phyloP scores from a whole-genome alignment of 129 eudicot genomes.

The Flaveria robusta region DNA sequence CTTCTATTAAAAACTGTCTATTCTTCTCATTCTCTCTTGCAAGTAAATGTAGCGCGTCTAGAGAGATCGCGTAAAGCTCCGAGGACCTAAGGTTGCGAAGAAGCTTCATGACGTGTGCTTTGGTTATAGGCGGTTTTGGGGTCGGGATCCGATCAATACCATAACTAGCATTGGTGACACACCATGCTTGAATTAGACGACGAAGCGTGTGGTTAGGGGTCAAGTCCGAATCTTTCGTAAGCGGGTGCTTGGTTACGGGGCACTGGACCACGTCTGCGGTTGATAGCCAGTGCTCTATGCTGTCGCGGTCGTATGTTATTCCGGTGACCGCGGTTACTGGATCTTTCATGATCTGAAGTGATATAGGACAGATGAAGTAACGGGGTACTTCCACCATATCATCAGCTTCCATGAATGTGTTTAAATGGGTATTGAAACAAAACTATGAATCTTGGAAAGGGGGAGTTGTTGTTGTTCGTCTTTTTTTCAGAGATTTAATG shows the following conservation, averaged over 20 bases:
- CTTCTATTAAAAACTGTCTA: conserved; percentile 45
- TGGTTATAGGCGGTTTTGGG: conserved; percentile 51
- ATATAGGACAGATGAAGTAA: conserved; percentile 79
- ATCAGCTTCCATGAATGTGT: conserved; percentile 34
- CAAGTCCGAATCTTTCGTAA: conserved; percentile 51
- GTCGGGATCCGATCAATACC: conserved; percentile 83
- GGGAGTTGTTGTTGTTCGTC: neutral
- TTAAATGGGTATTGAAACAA: conserved; percentile 12
- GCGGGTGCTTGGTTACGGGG: conserved; percentile 67
- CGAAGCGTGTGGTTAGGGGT: conserved; percentile 87
- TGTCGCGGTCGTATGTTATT: conserved; percentile 76
- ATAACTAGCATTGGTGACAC: conserved; percentile 48
- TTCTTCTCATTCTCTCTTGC: conserved; percentile 48
- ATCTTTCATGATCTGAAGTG: conserved; percentile 85
- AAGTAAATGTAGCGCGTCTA: conserved; percentile 40
- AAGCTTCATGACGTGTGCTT: conserved; percentile 49
- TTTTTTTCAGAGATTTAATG: neutral
- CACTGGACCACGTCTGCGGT: conserved; percentile 49
- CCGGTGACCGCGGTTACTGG: conserved; percentile 87
- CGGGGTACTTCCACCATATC: conserved; percentile 62
- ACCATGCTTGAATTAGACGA: conserved; percentile 86
- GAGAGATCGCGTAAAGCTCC: conserved; percentile 27
- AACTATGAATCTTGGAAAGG: neutral
- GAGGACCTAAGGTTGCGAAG: conserved; percentile 48
- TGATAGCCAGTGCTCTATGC: conserved; percentile 71